Base-by-base conservation (phyloP, 2,329 filamentous ascomycete species). In the Xylaria sp. region DNA sequence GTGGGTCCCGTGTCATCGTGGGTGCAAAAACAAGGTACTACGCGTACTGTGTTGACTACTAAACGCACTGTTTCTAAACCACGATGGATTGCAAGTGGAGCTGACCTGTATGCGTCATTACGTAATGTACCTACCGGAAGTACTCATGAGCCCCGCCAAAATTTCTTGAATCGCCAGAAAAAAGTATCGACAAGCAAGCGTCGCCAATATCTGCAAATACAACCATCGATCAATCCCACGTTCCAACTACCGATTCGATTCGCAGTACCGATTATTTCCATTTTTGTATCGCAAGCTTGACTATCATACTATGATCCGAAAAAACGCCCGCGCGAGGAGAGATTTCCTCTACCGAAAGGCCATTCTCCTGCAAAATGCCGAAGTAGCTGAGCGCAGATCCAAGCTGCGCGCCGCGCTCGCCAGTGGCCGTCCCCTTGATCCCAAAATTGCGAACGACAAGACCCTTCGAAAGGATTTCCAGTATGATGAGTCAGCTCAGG, bases 301-400 rank as follows among this genome's bases (percentile, higher is more conserved):
- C 35, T 49, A 52, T 13, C 23, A 66, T 83, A 77, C 16, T 48
- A 65, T 65, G 63, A 54, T 65, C 51, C 84, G 88, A 69, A 84
- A 87, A 80, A 88, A 91, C 81, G 87, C 88, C 63, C 85, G 90
- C 67, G 86, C 92, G 75, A 82, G 91, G 68, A 83, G 90, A 68
- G 91, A 95, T 73, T 95, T 97, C 52, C 63, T 99, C 69, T 96
- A 97, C 75, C 86, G 93, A 62, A 88, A 90, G 53, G 93, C 94
- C 44, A 82, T 97, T 59, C 87, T 91, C 19, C 83, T 97, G 49
- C 87, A 89, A 67, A 91, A 97, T 77, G 93, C 93, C 63, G 93
- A 96, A 71, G 95, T 95, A 65, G 90, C 89, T 59, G 91, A 96
- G 73, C 96, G 96, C 75, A 83, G 93, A 69, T 89, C 92, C 46